Base-by-base conservation (phyloP, 1,284 basidiomycete species). In the Ustilago hordei region DNA sequence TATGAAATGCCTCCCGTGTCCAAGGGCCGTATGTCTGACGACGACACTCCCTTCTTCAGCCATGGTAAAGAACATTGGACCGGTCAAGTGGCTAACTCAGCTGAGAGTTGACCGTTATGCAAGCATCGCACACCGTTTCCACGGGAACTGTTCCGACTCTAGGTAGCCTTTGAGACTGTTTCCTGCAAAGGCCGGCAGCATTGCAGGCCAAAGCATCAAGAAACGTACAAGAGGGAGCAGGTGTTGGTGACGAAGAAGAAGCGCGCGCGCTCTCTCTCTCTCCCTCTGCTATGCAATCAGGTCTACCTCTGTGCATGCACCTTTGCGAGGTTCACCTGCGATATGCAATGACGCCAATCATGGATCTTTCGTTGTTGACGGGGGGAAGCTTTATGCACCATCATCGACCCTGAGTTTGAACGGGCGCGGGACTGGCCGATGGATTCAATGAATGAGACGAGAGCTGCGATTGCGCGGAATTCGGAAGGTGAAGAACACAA, bases 101-200 rank as follows among this genome's bases (percentile, higher is more conserved):
- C 23, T 28, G 23, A 28, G 23, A 28, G 23, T 3, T 28, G 23
- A 3, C 3, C 23, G 23, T 3, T 28, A 3, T 28, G 2, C 41
- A 45, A 17, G 41, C 28, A 12, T 32, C 28, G 23, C 23, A 28
- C 23, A 19, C n/a, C 12, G 32, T 32, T 54, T 53, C 52, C 52
- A 54, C 9, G 34, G 52, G 52, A 54, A 54, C 34, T 36, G 52
- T 15, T 50, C 48, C 48, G 48, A 50, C 12, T 50, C 13, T 50
- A 11, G 43, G 13, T 41, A 15, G 39, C 39, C 3, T 41, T 41
- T 15, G 17, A 41, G 39, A 15, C 17, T 15, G 23, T 23, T 23
- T 23, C 23, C 23, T 23, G 23, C 23, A 23, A 23, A 23, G 23
- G 23, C 23, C 23, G 23, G 23, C 23, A 23, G 23, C 23, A 23